phyloP scores from a whole-genome alignment of 2,329 filamentous ascomycete species.

The Alternaria postmessia region DNA sequence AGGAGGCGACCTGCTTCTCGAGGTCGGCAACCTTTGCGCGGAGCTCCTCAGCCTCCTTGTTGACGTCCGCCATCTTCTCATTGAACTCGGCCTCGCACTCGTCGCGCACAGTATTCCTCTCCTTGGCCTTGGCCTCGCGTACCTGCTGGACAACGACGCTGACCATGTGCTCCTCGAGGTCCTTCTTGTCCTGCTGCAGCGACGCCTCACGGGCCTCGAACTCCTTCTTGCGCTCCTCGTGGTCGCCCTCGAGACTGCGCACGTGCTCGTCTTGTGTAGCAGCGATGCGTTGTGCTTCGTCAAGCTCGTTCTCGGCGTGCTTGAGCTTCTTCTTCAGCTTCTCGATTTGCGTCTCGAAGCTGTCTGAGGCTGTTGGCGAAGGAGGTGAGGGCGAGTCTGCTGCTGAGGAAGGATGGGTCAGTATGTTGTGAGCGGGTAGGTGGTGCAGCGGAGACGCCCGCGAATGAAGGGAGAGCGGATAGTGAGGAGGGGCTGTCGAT shows the following conservation, averaged over 20 bases:
- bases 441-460: conserved; percentile 24
- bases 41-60: conserved; percentile 26
- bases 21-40: conserved; percentile 32
- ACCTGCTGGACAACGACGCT: conserved; percentile 53
- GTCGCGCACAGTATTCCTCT: conserved; percentile 46
- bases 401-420: conserved; percentile 33
- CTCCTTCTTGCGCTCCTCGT: conserved; percentile 41
- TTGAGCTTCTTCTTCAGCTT: conserved; percentile 46
- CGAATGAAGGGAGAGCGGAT: conserved; percentile 28
- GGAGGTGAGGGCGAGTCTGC: conserved; percentile 40
- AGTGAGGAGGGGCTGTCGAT: conserved; percentile 29
- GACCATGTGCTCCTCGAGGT: conserved; percentile 53
- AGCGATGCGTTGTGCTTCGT: conserved; percentile 44
- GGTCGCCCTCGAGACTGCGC: conserved; percentile 43
- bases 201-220: conserved; percentile 43
- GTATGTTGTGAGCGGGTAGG: conserved; percentile 25
- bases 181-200: conserved; percentile 49
- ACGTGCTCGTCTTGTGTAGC: conserved; percentile 40
- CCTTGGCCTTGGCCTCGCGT: conserved; percentile 50
- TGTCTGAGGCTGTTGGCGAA: conserved; percentile 40
- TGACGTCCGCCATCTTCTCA: conserved; percentile 33
- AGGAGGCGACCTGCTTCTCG: conserved; percentile 35
- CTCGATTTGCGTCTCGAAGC: conserved; percentile 40
- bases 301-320: conserved; percentile 41
- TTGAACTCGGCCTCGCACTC: conserved; percentile 47